Evolutionary conservation across 2,329 filamentous ascomycete species (phyloP).

Genomic region (Colletotrichum euphorbiae): DNA sequence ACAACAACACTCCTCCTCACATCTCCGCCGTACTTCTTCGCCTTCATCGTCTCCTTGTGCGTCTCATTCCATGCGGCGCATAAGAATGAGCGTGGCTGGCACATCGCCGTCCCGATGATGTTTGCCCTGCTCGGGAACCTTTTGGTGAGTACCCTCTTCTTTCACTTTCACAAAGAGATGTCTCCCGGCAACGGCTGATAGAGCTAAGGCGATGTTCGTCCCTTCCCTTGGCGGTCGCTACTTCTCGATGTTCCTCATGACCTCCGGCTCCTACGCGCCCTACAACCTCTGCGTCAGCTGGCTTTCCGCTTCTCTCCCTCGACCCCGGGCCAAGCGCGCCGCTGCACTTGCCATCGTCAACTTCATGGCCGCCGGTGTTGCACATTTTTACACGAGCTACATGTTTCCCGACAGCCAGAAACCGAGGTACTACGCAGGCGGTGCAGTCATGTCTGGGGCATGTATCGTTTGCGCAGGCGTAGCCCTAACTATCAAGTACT

Average conservation of each 20-base stretch:
- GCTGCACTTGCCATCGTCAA: slow-evolving; percentile 51
- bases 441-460: slow-evolving; percentile 44
- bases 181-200: not conserved
- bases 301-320: slow-evolving; percentile 45
- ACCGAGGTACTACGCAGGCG: slow-evolving; percentile 47
- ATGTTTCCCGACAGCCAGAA: slow-evolving; percentile 48
- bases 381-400: slow-evolving; percentile 47
- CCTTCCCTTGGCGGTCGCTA: slow-evolving; percentile 38
- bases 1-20: slow-evolving; percentile 66
- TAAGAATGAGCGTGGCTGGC: slow-evolving; percentile 70
- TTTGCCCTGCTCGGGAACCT: slow-evolving; percentile 53
- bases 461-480: slow-evolving; percentile 43
- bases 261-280: slow-evolving; percentile 48
- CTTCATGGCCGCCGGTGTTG: slow-evolving; percentile 43
- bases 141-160: not conserved
- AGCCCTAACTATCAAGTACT: slow-evolving; percentile 47
- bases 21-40: slow-evolving; percentile 67
- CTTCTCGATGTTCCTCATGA: slow-evolving; percentile 44
- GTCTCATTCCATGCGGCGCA: slow-evolving; percentile 72
- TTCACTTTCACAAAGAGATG: rapidly evolving
- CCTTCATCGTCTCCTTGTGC: slow-evolving; percentile 64
- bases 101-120: slow-evolving; percentile 63
- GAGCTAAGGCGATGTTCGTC: slow-evolving; percentile 16
- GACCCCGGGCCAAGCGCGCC: slow-evolving; percentile 52
- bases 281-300: slow-evolving; percentile 51